Evolutionary conservation across 129 eudicot genomes (phyloP), one percentile per base, ranked within the genome.

Genomic region (Saposhnikovia divaricata): DNA sequence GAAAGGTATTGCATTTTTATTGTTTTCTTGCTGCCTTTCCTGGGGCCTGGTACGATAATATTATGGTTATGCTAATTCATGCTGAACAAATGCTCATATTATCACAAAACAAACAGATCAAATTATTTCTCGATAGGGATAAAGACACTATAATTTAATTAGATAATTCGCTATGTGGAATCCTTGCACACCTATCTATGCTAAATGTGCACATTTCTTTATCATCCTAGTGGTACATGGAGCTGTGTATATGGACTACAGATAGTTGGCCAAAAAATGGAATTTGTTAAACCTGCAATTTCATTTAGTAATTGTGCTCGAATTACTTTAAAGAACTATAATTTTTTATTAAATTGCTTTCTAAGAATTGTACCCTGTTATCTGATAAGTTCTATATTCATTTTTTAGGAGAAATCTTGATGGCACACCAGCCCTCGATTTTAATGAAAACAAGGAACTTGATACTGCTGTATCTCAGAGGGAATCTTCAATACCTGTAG

Each of bases 361-460:
- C n/a, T 38, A 14, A 59, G 37, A 10, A 42, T 4, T 4, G 66
- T 53, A 43, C 39, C 11, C 6, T 27, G n/a, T 15, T 0, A 40
- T 18, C 37, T 45, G 23, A 80, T 76, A 25, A 37, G 61, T 63
- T 40, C 40, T 9, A 18, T 47, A 72, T 76, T 83, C 59, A 4
- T 51, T 21, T 74, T 59, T 21, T 85, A 90, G 97, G 89, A 92
- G 85, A 85, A 84, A 84, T 80, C 70, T 86, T 37, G 81, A 81
- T 27, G 84, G 80, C 66, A 66, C 87, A 38, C 80, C 83, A 25
- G 83, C 89, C 34, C 70, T 80, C 47, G 87, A 73, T 65, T 82
- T 92, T 59, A 55, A 82, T 31, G 95, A 84, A 48, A 85, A 65
- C 23, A 89, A 89, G 76, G 97, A 88, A 73, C 75, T 75, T 81